Evolutionary conservation across 2,329 filamentous ascomycete genomes (phyloP).

Genomic region (Fusarium compactum): DNA sequence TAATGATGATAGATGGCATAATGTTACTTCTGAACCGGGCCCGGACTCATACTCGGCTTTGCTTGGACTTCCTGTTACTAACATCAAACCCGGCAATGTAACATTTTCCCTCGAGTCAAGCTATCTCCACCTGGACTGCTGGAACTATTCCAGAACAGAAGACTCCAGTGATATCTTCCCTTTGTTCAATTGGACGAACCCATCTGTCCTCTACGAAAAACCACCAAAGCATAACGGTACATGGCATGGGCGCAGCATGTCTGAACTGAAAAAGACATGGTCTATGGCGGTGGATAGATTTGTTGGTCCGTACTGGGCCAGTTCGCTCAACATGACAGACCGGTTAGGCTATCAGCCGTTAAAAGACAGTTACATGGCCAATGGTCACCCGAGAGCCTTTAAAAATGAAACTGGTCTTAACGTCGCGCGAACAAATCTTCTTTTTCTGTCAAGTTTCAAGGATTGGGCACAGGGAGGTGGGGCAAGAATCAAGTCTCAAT

Average conservation of each 20-base stretch:
- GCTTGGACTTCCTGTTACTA: conserved; percentile 8
- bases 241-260: background rate
- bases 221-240: background rate
- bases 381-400: background rate
- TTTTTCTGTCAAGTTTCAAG: background rate
- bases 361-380: no score
- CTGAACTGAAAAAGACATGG: fast-evolving
- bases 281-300: conserved; percentile 9
- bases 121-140: conserved; percentile 6
- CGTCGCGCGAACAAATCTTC: background rate
- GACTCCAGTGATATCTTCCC: no score
- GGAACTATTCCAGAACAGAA: no score
- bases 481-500: background rate
- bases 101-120: conserved; percentile 24
- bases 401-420: conserved; percentile 10
- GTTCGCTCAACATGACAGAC: fast-evolving
- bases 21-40: background rate
- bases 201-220: no score
- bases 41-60: conserved; percentile 12
- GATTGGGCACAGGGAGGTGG: no score
- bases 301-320: background rate
- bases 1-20: background rate
- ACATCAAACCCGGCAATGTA: background rate
- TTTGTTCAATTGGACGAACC: background rate
- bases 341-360: background rate